A percentile compares a stretch with the other conserved stretches of the same genome.
Evolutionary conservation across 1,284 basidiomycete species (phyloP).

Genomic region (Tranzscheliella williamsii): DNA sequence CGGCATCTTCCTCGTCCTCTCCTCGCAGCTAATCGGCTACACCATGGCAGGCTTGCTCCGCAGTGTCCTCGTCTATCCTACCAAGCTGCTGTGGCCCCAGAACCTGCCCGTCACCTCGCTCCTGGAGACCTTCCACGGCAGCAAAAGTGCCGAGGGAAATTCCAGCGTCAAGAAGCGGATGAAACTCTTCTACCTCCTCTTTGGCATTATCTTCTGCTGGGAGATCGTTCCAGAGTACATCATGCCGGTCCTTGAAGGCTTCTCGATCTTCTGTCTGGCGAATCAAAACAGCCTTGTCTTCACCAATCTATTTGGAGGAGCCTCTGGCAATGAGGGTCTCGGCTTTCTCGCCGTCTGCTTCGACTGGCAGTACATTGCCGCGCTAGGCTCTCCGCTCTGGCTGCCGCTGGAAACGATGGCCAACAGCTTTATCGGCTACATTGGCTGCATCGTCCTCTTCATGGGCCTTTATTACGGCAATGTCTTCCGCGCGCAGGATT

Average conservation of each 20-base stretch:
- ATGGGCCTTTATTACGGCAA: slow-evolving; percentile 30
- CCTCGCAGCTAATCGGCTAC: slow-evolving; percentile 71
- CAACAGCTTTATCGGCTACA: slow-evolving; percentile 18
- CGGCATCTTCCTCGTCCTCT: slow-evolving; percentile 68
- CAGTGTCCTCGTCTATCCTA: slow-evolving; percentile 23
- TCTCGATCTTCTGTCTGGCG: slow-evolving; percentile 63
- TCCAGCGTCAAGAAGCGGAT: slow-evolving; percentile 65
- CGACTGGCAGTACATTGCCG: slow-evolving; percentile 34
- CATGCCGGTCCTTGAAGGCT: slow-evolving; percentile 52
- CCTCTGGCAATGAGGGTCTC: slow-evolving; percentile 27
- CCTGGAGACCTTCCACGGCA: slow-evolving; percentile 49
- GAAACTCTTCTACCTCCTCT: slow-evolving; percentile 68
- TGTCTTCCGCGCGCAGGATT: slow-evolving; percentile 18
- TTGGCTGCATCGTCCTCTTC: slow-evolving; percentile 23
- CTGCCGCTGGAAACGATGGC: slow-evolving; percentile 24
- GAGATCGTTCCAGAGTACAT: slow-evolving; percentile 65
- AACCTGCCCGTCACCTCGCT: slow-evolving; percentile 47
- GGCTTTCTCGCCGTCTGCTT: slow-evolving; percentile 28
- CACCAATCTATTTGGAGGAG: slow-evolving; percentile 32
- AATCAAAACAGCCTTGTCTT: slow-evolving; percentile 14
- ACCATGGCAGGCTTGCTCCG: slow-evolving; percentile 64
- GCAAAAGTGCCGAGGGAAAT: slow-evolving; percentile 37
- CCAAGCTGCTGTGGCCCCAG: slow-evolving; percentile 59
- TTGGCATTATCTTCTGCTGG: slow-evolving; percentile 25
- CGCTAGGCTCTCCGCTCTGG: slow-evolving; percentile 18